Evolutionary conservation across 2,329 filamentous ascomycete species (phyloP).

Genomic region (Chaetomium sp.): DNA sequence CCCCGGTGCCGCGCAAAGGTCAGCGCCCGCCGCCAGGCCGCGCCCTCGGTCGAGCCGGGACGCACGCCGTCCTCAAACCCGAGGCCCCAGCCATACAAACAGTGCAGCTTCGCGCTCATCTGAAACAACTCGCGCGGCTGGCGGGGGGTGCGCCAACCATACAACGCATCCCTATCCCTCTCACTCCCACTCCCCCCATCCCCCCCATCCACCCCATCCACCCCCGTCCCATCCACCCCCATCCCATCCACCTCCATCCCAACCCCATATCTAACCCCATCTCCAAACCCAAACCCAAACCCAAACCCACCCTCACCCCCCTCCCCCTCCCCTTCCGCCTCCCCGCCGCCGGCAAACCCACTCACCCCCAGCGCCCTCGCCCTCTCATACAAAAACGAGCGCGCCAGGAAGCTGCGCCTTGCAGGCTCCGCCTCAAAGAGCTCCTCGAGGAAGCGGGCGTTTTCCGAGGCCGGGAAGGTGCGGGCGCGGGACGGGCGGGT

Average conservation of each 20-base stretch:
- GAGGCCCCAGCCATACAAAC: conserved; percentile 57
- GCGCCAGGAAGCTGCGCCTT: conserved; percentile 62
- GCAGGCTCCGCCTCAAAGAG: conserved; percentile 54
- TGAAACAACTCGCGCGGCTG: conserved; percentile 54
- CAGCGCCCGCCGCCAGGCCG: background rate
- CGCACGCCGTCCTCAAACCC: conserved; percentile 45
- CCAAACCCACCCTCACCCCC: background rate
- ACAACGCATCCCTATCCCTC: background rate
- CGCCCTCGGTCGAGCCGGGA: conserved; percentile 42
- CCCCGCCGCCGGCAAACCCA: background rate
- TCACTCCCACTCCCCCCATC: background rate
- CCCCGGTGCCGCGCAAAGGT: background rate
- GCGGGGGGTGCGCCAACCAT: too few relatives aligned
- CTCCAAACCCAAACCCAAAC: background rate
- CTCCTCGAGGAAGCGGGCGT: conserved; percentile 48
- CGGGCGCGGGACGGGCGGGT: conserved; percentile 34
- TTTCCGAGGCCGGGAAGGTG: conserved; percentile 51
- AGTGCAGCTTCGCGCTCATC: conserved; percentile 70
- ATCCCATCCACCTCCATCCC: background rate
- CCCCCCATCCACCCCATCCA: background rate
- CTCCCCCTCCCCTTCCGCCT: background rate
- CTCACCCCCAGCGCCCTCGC: conserved; percentile 44
- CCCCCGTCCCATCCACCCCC: background rate
- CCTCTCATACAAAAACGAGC: conserved; percentile 65
- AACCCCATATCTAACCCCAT: background rate